These are phyloP conservation scores for Phanerochaete sordida DNA, from an alignment of 768 basidiomycete genomes.

Conservation along the genomic window DNA sequence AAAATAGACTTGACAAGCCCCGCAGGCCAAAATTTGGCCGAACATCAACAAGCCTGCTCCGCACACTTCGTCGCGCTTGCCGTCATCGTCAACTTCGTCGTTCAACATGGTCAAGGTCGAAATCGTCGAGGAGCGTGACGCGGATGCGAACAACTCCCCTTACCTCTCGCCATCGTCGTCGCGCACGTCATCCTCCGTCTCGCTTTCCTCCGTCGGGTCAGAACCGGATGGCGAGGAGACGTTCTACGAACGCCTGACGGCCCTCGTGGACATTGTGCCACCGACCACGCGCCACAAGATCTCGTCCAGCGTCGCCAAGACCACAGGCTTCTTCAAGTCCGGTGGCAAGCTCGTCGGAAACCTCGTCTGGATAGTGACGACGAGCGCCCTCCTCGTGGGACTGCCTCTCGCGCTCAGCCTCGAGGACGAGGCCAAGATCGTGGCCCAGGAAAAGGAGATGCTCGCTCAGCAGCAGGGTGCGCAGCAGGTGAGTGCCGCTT, in stretches of 20 bases:
- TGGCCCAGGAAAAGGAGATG: slow-evolving; percentile 93
- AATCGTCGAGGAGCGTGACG: slow-evolving; percentile 81
- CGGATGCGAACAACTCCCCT: slow-evolving; percentile 43
- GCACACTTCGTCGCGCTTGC: slow-evolving; percentile 56
- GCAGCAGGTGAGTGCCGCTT: slow-evolving; percentile 62
- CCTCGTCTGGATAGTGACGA: slow-evolving; percentile 92
- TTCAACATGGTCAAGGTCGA: slow-evolving; percentile 87
- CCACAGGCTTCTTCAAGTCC: slow-evolving; percentile 62
- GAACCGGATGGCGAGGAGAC: slow-evolving; percentile 69
- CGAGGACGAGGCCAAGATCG: slow-evolving; percentile 95
- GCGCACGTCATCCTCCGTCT: slow-evolving; percentile 64
- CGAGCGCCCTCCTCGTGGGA: slow-evolving; percentile 89
- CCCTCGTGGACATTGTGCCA: slow-evolving; percentile 94
- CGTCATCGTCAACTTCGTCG: slow-evolving; percentile 63
- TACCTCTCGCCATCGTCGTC: slow-evolving; percentile 77
- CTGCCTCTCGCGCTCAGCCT: slow-evolving; percentile 89
- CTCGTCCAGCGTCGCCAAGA: slow-evolving; percentile 52
- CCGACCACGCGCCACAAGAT: slow-evolving; percentile 84
- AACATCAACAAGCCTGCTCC: slow-evolving; percentile 65
- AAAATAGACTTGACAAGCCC: slow-evolving; percentile 37
- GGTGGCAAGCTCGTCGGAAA: slow-evolving; percentile 76
- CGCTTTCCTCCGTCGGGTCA: slow-evolving; percentile 78
- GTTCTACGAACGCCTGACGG: slow-evolving; percentile 80
- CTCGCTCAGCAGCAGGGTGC: slow-evolving; percentile 90
- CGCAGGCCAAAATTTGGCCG: slow-evolving; percentile 67